Conservation (phyloP, 352 stramenopile genomes). For the Phytopythium kandeliae region DNA sequence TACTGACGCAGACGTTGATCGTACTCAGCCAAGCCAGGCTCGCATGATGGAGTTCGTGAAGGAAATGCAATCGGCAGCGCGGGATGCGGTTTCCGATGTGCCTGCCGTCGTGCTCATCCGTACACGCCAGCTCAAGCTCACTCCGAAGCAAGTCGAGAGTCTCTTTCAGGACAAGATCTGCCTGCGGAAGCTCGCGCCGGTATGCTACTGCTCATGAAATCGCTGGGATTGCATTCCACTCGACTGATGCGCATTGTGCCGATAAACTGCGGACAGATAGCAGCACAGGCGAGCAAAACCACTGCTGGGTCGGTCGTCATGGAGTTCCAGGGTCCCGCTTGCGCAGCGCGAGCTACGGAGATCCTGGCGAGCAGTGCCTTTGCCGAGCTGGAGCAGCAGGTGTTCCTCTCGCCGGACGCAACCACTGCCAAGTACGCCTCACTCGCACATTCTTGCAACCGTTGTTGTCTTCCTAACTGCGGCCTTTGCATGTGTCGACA, state of each 20-base stretch:
- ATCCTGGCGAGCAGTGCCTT: conserved; percentile 21
- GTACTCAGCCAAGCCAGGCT: conserved; percentile 25
- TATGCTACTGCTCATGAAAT: conserved; percentile 5
- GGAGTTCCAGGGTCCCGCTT: conserved; percentile 41
- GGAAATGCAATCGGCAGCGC: conserved; percentile 13
- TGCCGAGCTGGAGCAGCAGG: conserved; percentile 9
- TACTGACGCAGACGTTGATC: background rate
- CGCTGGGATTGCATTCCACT: background rate
- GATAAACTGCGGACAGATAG: conserved; percentile 19
- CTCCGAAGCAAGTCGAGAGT: conserved; percentile 20
- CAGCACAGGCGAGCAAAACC: conserved; percentile 17
- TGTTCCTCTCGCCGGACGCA: conserved; percentile 24
- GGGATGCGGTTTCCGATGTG: background rate
- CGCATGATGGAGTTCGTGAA: conserved; percentile 46
- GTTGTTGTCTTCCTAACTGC: conserved; percentile 5
- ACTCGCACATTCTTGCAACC: background rate
- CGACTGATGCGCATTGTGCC: background rate
- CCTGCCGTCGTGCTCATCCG: conserved; percentile 27
- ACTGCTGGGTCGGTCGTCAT: conserved; percentile 42
- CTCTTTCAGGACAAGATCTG: conserved; percentile 20
- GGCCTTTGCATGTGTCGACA: background rate
- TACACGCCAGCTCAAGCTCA: conserved; percentile 49
- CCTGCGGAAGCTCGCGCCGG: conserved; percentile 12
- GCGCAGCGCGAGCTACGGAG: conserved; percentile 13
- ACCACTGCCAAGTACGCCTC: conserved; percentile 20